Conservation (phyloP, 164 flowering plant genomes). For the Liquidambar formosana region DNA sequence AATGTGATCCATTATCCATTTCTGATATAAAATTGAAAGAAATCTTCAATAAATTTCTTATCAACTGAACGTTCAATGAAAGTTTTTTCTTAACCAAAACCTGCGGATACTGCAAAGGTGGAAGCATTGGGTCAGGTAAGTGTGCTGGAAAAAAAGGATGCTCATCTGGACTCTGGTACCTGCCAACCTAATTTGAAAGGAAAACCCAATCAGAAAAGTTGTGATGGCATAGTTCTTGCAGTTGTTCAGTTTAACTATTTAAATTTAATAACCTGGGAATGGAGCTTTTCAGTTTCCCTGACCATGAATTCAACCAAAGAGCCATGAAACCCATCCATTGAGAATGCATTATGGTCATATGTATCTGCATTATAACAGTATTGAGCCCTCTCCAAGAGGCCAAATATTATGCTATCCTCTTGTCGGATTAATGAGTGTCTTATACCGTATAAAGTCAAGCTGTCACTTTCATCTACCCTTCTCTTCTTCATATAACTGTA, state of each 20-base stretch:
- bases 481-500: slow-evolving; percentile 27
- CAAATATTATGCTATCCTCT: slow-evolving; percentile 68
- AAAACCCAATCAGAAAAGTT: slow-evolving; percentile 1
- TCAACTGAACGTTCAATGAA: no score
- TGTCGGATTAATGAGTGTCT: slow-evolving; percentile 59
- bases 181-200: slow-evolving; percentile 46
- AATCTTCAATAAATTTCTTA: no score
- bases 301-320: slow-evolving; percentile 65
- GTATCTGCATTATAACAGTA: slow-evolving; percentile 53
- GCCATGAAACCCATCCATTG: slow-evolving; percentile 47
- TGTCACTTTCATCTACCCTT: slow-evolving; percentile 59
- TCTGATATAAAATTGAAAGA: no score
- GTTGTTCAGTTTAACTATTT: neutral
- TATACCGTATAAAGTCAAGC: slow-evolving; percentile 55
- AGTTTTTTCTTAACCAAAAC: slow-evolving; percentile 17
- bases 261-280: slow-evolving; percentile 41
- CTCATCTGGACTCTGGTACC: slow-evolving; percentile 71
- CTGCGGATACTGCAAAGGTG: slow-evolving; percentile 67
- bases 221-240: neutral
- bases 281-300: slow-evolving; percentile 67
- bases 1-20: no score
- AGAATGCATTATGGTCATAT: slow-evolving; percentile 47
- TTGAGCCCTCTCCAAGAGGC: slow-evolving; percentile 68
- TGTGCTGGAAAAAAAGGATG: slow-evolving; percentile 64
- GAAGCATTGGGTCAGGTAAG: slow-evolving; percentile 60